Conservation (phyloP, 495 filamentous ascomycete genomes). For the Podospora fimiseda region DNA sequence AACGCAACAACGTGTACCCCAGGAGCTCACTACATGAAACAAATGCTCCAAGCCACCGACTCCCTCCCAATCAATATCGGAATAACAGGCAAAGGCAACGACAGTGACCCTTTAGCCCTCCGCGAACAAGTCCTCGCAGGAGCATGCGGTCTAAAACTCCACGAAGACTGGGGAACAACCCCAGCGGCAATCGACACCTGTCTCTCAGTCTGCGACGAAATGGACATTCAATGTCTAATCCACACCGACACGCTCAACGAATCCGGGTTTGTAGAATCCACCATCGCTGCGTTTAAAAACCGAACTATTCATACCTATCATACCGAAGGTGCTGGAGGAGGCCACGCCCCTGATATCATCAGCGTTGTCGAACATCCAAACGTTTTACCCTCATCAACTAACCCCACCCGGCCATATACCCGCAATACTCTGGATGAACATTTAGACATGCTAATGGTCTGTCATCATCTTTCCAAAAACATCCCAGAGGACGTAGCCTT, state of each 20-base stretch:
- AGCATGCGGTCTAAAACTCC: conserved; percentile 85
- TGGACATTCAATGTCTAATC: conserved; percentile 91
- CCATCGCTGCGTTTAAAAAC: conserved; percentile 77
- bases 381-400: conserved; percentile 86
- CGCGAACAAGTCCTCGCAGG: conserved; percentile 79
- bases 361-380: conserved; percentile 86
- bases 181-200: conserved; percentile 91
- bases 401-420: conserved; percentile 90
- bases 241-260: conserved; percentile 98
- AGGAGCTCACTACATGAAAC: conserved; percentile 70
- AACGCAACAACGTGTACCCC: conserved; percentile 96
- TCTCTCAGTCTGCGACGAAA: conserved; percentile 78
- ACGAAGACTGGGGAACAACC: conserved; percentile 96
- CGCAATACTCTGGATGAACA: conserved; percentile 94
- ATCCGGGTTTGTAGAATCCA: conserved; percentile 93
- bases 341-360: conserved; percentile 97
- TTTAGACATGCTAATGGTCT: conserved; percentile 98
- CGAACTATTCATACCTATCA: conserved; percentile 98
- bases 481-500: conserved; percentile 97
- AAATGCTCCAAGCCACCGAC: conserved; percentile 92
- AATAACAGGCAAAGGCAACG: conserved; percentile 96
- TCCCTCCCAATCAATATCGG: conserved; percentile 83
- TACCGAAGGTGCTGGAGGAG: conserved; percentile 93
- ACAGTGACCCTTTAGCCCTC: conserved; percentile 64
- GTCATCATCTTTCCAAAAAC: conserved; percentile 86